Base-by-base conservation (phyloP, 2,329 filamentous ascomycete genomes). In the Hypoxylon sp. region DNA sequence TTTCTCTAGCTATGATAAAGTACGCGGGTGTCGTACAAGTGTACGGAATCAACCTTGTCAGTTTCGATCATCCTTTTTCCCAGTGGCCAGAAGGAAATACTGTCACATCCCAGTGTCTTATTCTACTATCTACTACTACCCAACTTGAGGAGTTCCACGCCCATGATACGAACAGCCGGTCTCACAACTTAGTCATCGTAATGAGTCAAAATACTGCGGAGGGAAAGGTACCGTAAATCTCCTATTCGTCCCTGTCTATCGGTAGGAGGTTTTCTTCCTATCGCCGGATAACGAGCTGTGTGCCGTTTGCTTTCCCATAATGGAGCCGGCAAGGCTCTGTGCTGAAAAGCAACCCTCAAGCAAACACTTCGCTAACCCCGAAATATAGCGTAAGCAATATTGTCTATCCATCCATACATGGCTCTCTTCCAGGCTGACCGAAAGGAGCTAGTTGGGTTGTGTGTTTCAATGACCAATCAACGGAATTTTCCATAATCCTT, bases 321-420 rank as follows among this genome's bases (percentile, higher is more conserved):
- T 29, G 39, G 37, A 47, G 50, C 60, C 32, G 51, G 51, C 15
- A 31, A 62, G 19, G 15, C 21, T 19, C 54, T 31, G 17, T 52
- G 17, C 19, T 35, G 27, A 62, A 59, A 51, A 42, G 35, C 37
- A 61, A 31, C 31, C 55, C 42, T 19, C 52, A 29, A 62, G 64
- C 64, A 67, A 69, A 69, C 59, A 65, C 32, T 56, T 55, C 15
- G 39, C 24, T 29, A 47, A 35, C n/a, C 31, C 62, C 48, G 57
- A 62, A 59, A 50, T 29, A 6, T 44, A 46, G 47, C 19, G 44
- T 62, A 56, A 62, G 57, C 63, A 51, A 37, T 51, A 31, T 37
- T 35, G 8, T 51, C 31, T 53, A 31, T 46, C 17, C 37, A 44
- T 37, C n/a, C 44, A 55, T 31, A 46, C 44, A 55, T 21, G 37